Conservation (phyloP, 257 asterid genomes). For the Marsdenia floribunda region DNA sequence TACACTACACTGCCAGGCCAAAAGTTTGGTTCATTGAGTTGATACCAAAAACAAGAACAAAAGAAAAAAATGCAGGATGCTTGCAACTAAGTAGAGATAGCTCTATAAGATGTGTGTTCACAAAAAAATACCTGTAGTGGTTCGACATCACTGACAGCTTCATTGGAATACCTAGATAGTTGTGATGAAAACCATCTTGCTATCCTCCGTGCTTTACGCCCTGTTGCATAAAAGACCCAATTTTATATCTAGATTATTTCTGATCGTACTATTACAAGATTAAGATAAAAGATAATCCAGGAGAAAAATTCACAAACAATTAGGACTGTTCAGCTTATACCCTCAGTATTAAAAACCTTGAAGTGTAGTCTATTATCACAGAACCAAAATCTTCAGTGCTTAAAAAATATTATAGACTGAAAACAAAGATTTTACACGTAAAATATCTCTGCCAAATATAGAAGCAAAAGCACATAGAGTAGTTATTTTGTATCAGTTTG, state of each 20-base stretch:
- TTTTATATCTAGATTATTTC: neutral
- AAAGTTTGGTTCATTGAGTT: constrained; percentile 16
- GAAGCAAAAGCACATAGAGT: neutral
- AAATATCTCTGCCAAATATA: neutral
- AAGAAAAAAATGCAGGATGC: neutral
- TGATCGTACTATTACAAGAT: neutral
- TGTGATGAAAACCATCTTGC: constrained; percentile 78
- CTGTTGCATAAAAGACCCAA: constrained; percentile 31
- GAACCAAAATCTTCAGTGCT: neutral
- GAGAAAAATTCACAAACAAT: neutral
- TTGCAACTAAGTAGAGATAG: constrained; percentile 2
- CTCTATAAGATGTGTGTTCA: constrained; percentile 16
- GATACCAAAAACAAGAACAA: neutral
- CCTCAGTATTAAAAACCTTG: neutral
- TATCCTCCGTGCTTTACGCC: constrained; percentile 67
- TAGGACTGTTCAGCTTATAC: neutral
- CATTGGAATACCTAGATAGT: constrained; percentile 57
- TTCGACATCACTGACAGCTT: constrained; percentile 35
- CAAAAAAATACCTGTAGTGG: constrained; percentile 36
- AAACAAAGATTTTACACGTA: neutral
- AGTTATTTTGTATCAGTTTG: neutral
- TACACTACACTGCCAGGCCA: constrained; percentile 41
- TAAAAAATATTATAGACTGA: neutral
- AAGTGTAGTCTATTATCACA: neutral
- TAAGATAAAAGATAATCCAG: neutral